Evolutionary conservation across 257 asterid species (phyloP), one percentile per base, ranked within the genome.

Genomic region (Lantana camara): DNA sequence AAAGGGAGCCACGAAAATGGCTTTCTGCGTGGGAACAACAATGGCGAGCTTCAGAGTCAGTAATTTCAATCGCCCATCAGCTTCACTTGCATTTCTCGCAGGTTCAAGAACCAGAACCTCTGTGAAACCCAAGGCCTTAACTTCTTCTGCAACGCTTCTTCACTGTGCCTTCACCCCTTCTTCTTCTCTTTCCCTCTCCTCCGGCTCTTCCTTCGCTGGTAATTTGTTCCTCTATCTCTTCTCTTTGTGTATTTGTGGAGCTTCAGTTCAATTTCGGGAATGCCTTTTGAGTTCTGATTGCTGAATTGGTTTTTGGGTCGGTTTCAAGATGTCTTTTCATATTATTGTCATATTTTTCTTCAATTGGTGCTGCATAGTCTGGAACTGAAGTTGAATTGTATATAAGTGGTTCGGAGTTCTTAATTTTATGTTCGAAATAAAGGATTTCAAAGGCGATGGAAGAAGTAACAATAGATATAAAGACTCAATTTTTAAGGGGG

Each of bases 141-240:
- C 4, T 69, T 64, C 55, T 59, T 58, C 80, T 20, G 85, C 80
- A 37, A 41, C 70, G 68, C 83, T 79, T 54, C 87, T 85, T 67
- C 87, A 73, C 73, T 80, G 74, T 78, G 72, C 92, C 64, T 82
- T 82, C 48, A 42, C 85, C 52, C 69, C 86, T 13, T 60, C 80
- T 23, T 57, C 77, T 29, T 52, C 78, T 5, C 83, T 82, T 24
- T 78, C 85, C 11, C 57, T 74, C 66, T 68, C 81, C 63, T 71
- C 87, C 57, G 65, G 65, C 13, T 74, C 77, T 35, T 59, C 83
- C 1, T 85, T 85, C 73, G 73, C 87, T 53, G 87, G 93, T 80
- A 49, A 41, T 22, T 15, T 38, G 0, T 23, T 46, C 59, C 14
- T 64, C 32, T 2, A 27, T 27, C 32, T 27, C 32, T 27, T 27